A percentile compares a stretch with the other conserved stretches of the same genome.
Conservation (phyloP, 345 rosid genomes). For the Aethionema arabicum region DNA sequence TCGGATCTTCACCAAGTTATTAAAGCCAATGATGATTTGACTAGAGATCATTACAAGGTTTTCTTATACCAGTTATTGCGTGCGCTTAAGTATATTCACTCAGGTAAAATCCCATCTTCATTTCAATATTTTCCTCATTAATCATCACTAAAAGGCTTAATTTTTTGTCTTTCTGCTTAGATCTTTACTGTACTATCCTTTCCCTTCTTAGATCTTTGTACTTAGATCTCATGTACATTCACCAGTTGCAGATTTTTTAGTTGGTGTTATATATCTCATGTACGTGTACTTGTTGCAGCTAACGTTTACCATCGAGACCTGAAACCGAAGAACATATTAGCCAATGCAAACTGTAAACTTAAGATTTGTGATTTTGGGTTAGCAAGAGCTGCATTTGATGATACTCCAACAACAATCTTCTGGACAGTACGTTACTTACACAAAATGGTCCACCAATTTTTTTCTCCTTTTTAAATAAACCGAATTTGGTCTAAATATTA, state of each 20-base stretch:
- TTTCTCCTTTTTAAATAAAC: constrained; percentile 5
- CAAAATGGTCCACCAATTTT: constrained; percentile 5
- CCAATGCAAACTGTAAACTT: constrained; percentile 96
- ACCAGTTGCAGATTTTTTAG: background rate
- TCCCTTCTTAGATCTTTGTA: background rate
- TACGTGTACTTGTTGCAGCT: constrained; percentile 54
- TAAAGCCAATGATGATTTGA: constrained; percentile 95
- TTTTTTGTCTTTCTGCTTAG: background rate
- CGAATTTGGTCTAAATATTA: constrained; percentile 6
- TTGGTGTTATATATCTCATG: constrained; percentile 15
- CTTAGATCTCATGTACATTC: too few species aligned
- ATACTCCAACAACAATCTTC: constrained; percentile 80
- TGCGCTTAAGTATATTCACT: constrained; percentile 87
- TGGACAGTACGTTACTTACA: constrained; percentile 69
- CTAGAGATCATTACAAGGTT: constrained; percentile 91
- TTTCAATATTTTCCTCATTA: background rate
- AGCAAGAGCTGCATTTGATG: constrained; percentile 94
- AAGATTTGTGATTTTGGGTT: constrained; percentile 97
- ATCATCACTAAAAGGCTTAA: background rate
- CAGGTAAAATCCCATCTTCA: constrained; percentile 47
- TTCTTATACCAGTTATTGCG: constrained; percentile 91
- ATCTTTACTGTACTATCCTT: background rate
- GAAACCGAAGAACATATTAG: constrained; percentile 94
- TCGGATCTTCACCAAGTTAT: constrained; percentile 96
- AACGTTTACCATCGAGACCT: constrained; percentile 92